A percentile compares a stretch with the other conserved stretches of the same genome.
Conservation (phyloP, 2,329 filamentous ascomycete species). For the Penicillium sclerotigenum region DNA sequence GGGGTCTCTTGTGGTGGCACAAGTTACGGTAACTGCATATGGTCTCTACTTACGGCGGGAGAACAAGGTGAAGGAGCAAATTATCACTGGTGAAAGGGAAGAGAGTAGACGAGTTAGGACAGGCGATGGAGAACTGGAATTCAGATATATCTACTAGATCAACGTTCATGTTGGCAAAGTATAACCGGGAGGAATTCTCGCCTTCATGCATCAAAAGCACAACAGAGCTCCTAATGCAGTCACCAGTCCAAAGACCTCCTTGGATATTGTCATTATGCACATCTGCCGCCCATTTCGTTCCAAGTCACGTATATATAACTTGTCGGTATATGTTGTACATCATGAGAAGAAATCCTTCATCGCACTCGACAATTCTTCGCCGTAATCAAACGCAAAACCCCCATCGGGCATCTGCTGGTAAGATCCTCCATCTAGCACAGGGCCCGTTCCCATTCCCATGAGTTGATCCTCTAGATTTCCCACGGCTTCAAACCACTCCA, state of each 20-base stretch:
- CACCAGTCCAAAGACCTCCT: neutral
- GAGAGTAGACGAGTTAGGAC: slow-evolving; percentile 47
- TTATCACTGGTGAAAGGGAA: slow-evolving; percentile 42
- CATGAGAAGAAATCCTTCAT: slow-evolving; percentile 48
- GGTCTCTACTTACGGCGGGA: slow-evolving; percentile 45
- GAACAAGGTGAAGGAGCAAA: slow-evolving; percentile 42
- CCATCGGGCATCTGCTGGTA: slow-evolving; percentile 32
- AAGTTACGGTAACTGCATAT: slow-evolving; percentile 40
- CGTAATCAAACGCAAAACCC: slow-evolving; percentile 48
- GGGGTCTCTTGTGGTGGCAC: slow-evolving; percentile 34
- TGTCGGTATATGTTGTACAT: neutral
- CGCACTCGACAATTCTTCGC: slow-evolving; percentile 58
- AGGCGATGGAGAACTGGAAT: slow-evolving; percentile 49
- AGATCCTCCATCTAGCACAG: slow-evolving; percentile 16
- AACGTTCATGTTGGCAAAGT: neutral
- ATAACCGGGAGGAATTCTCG: neutral
- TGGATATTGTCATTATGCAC: neutral
- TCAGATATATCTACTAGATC: slow-evolving; percentile 44
- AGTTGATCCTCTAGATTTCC: slow-evolving; percentile 50
- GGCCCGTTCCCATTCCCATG: slow-evolving; percentile 30
- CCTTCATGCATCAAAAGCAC: neutral
- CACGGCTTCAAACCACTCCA: slow-evolving; percentile 61
- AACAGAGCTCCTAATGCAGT: neutral
- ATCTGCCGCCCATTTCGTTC: neutral
- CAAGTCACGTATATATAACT: neutral